Conservation (phyloP, 768 basidiomycete species). For the Piloderma croceum region DNA sequence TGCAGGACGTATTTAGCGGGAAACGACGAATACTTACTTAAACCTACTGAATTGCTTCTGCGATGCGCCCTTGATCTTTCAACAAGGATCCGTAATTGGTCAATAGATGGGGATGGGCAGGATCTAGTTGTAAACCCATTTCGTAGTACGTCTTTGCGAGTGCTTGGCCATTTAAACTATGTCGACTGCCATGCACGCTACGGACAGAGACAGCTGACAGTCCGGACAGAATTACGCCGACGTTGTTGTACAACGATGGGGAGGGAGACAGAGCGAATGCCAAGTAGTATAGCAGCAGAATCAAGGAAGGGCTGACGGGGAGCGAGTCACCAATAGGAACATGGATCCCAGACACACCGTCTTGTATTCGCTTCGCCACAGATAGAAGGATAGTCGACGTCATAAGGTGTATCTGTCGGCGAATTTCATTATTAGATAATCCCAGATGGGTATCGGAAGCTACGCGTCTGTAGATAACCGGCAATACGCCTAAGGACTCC, state of each 20-base stretch:
- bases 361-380: conserved; percentile 42
- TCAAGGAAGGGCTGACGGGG: conserved; percentile 30
- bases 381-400: conserved; percentile 38
- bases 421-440: conserved; percentile 15
- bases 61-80: conserved; percentile 41
- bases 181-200: conserved; percentile 10
- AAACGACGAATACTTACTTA: background rate
- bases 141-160: conserved; percentile 42
- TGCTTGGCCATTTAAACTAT: conserved; percentile 23
- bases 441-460: conserved; percentile 3
- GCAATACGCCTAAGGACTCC: conserved; percentile 26
- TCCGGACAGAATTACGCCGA: conserved; percentile 42
- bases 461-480: conserved; percentile 24
- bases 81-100: conserved; percentile 47
- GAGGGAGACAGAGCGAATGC: conserved; percentile 40
- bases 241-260: conserved; percentile 44
- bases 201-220: conserved; percentile 19
- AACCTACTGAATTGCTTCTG: conserved; percentile 37
- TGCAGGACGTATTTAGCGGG: conserved; percentile 12
- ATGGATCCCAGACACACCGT: conserved; percentile 20
- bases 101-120: conserved; percentile 43
- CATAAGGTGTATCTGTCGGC: conserved; percentile 25
- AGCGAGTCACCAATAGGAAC: conserved; percentile 22
- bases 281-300: conserved; percentile 43
- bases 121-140: conserved; percentile 38